Evolutionary conservation across 2,329 filamentous ascomycete genomes (phyloP).

Genomic region (Penicillium sp.): DNA sequence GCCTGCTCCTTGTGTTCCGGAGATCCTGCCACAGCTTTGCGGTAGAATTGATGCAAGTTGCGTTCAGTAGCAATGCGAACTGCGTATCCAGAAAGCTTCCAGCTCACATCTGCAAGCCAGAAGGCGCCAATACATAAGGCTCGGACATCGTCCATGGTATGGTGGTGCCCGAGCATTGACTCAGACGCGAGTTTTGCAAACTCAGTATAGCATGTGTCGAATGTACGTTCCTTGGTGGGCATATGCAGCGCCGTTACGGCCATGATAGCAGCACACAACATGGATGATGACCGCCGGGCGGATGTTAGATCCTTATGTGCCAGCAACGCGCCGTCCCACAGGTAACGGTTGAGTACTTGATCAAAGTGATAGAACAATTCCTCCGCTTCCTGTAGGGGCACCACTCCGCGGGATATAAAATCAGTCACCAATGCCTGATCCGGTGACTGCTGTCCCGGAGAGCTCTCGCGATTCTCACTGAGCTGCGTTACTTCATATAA

Average conservation of each 20-base stretch:
- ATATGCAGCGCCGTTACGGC: constrained; percentile 51
- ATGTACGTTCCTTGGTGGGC: constrained; percentile 44
- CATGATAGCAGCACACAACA: constrained; percentile 42
- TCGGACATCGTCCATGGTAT: constrained; percentile 50
- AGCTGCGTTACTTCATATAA: constrained; percentile 48
- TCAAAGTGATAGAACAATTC: constrained; percentile 41
- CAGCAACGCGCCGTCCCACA: constrained; percentile 44
- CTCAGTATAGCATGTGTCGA: constrained; percentile 50
- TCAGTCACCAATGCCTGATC: constrained; percentile 42
- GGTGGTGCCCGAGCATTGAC: constrained; percentile 51
- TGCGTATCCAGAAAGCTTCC: constrained; percentile 44
- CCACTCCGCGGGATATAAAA: constrained; percentile 49
- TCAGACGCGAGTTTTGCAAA: constrained; percentile 51
- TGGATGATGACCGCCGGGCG: constrained; percentile 46
- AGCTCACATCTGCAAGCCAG: constrained; percentile 53
- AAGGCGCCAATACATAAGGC: constrained; percentile 54
- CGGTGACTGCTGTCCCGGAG: constrained; percentile 28
- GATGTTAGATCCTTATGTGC: constrained; percentile 46
- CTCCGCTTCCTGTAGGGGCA: constrained; percentile 43
- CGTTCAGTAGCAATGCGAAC: constrained; percentile 44
- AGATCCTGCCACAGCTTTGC: constrained; percentile 38
- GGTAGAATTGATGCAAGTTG: constrained; percentile 42
- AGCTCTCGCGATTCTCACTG: constrained; percentile 35
- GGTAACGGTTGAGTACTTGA: constrained; percentile 39
- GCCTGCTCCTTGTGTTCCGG: constrained; percentile 37